Conservation (phyloP, 2,329 filamentous ascomycete genomes). For the Microcera coccophila region DNA sequence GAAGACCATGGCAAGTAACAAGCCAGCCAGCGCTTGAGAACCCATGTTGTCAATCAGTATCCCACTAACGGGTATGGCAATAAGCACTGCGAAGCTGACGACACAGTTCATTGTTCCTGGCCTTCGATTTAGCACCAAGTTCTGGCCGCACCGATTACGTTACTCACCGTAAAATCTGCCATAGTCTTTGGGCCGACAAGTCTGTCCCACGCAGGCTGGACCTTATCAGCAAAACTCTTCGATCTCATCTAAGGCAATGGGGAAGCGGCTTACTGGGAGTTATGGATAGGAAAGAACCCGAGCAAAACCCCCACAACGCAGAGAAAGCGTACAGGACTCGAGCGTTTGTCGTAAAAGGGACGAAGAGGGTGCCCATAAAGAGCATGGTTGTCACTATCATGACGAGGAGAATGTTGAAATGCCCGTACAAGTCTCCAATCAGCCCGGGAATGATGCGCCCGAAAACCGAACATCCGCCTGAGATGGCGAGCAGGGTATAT, state of each 20-base stretch:
- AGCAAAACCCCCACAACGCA: constrained; percentile 37
- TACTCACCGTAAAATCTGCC: constrained; percentile 37
- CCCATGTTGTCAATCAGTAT: constrained; percentile 44
- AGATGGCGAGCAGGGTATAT: constrained; percentile 52
- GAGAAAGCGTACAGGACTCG: constrained; percentile 34
- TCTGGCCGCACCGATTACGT: background rate
- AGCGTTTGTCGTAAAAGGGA: constrained; percentile 37
- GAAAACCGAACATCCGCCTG: constrained; percentile 60
- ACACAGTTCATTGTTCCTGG: constrained; percentile 45
- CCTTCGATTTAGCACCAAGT: constrained; percentile 3
- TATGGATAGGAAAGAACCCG: constrained; percentile 44
- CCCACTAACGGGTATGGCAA: constrained; percentile 44
- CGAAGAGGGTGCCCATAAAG: constrained; percentile 40
- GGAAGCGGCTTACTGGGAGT: constrained; percentile 26
- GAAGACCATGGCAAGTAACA: constrained; percentile 42
- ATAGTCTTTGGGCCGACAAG: constrained; percentile 45
- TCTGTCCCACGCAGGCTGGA: constrained; percentile 43
- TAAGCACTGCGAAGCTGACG: constrained; percentile 41
- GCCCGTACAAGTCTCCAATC: constrained; percentile 54
- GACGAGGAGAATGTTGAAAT: constrained; percentile 48
- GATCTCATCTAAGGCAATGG: background rate
- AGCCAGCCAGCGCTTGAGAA: constrained; percentile 41
- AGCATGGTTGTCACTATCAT: constrained; percentile 35
- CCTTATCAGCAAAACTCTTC: constrained; percentile 2
- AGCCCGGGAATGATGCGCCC: constrained; percentile 58